These are phyloP conservation scores for Globisporangium parvum DNA, from an alignment of 352 stramenopile species.

Conservation along the genomic window DNA sequence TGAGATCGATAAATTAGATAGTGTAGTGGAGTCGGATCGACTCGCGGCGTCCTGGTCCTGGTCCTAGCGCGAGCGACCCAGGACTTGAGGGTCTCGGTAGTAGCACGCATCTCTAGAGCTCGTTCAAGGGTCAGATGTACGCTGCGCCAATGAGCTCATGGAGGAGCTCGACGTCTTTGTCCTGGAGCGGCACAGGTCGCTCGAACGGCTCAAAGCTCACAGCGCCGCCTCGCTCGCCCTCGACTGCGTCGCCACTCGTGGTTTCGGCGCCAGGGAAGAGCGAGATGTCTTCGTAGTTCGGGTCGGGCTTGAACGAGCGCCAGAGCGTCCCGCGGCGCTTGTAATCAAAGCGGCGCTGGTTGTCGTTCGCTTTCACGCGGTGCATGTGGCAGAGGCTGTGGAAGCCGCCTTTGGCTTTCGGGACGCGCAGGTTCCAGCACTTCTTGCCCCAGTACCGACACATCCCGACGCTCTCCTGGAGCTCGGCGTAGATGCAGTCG, in stretches of 20 bases:
- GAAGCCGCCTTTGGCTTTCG: slow-evolving; percentile 22
- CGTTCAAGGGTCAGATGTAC: neutral
- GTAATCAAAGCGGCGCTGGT: slow-evolving; percentile 22
- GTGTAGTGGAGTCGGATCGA: too few relatives aligned
- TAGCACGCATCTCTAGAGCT: neutral
- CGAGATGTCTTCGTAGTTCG: slow-evolving; percentile 7
- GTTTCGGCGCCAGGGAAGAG: slow-evolving; percentile 4
- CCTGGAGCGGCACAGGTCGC: slow-evolving; percentile 3
- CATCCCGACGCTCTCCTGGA: slow-evolving; percentile 7
- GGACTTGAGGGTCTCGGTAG: neutral
- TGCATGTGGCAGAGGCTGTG: slow-evolving; percentile 26
- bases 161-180: slow-evolving; percentile 12
- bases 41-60: too few relatives aligned
- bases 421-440: slow-evolving; percentile 14
- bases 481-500: slow-evolving; percentile 13
- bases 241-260: neutral
- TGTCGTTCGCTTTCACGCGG: slow-evolving; percentile 18
- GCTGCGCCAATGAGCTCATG: slow-evolving; percentile 7
- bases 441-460: slow-evolving; percentile 21
- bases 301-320: slow-evolving; percentile 7
- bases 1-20: too few relatives aligned
- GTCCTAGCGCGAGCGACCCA: too few relatives aligned
- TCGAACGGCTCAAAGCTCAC: slow-evolving; percentile 12
- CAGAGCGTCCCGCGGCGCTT: slow-evolving; percentile 14
- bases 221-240: neutral